phyloP scores from a whole-genome alignment of 257 asterid species.

The Phtheirospermum japonicum region DNA sequence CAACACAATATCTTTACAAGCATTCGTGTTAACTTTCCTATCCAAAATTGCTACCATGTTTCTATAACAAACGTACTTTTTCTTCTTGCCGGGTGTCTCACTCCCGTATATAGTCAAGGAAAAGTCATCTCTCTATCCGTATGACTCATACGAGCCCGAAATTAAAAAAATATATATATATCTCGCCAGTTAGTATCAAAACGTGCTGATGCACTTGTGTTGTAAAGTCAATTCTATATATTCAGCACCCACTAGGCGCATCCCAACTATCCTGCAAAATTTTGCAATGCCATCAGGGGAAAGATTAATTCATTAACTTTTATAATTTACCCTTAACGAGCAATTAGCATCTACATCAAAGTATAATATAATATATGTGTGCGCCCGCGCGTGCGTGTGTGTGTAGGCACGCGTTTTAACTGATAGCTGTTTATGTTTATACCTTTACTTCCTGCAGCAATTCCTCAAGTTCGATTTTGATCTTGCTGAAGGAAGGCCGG shows the following conservation, averaged over 20 bases:
- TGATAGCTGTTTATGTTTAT: neutral
- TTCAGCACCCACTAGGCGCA: constrained; percentile 39
- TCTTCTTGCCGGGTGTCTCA: constrained; percentile 14
- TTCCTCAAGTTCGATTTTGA: constrained; percentile 62
- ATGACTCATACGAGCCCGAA: neutral
- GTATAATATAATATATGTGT: neutral
- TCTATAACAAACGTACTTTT: constrained; percentile 24
- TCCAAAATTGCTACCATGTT: constrained; percentile 32
- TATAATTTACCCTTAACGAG: too few relatives aligned
- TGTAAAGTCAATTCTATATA: constrained; percentile 12
- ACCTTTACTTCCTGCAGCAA: constrained; percentile 59
- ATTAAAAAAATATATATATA: neutral
- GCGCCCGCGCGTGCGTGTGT: too few relatives aligned
- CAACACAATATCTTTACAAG: constrained; percentile 23
- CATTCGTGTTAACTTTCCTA: constrained; percentile 28
- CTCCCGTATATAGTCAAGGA: constrained; percentile 19
- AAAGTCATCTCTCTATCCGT: constrained; percentile 26
- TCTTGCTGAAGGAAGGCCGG: constrained; percentile 73
- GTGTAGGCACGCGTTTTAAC: neutral
- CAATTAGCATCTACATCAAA: neutral
- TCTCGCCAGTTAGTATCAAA: constrained; percentile 34
- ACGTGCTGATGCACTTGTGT: constrained; percentile 25
- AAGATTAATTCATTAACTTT: too few relatives aligned
- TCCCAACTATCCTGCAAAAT: constrained; percentile 42
- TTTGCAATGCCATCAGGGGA: neutral